A percentile compares a stretch with the other conserved stretches of the same genome.
Evolutionary conservation across 139 green algal genomes (phyloP).

Genomic region (Chlorella vulgaris): DNA sequence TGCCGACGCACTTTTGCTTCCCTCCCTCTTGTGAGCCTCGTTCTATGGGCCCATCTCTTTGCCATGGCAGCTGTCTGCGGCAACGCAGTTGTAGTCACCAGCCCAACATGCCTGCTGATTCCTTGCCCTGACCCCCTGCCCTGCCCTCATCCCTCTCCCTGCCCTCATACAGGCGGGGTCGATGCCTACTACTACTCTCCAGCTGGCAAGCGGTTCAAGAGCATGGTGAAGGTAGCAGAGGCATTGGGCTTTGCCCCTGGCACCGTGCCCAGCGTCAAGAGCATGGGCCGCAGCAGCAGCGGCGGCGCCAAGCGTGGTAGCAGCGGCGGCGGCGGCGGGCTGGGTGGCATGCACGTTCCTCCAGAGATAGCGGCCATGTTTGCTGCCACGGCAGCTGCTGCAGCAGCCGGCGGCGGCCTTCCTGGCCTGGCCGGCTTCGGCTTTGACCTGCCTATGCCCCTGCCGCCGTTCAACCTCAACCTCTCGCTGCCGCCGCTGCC

Average conservation of each 20-base stretch:
- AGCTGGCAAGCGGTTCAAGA: conserved; percentile 38
- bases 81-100: too few species aligned
- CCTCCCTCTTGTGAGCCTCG: too few species aligned
- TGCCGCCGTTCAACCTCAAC: conserved; percentile 12
- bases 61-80: too few species aligned
- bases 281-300: not conserved
- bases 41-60: too few species aligned
- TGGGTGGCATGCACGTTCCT: not conserved
- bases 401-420: not conserved
- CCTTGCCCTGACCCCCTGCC: too few species aligned
- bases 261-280: not conserved
- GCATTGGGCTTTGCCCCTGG: conserved; percentile 30
- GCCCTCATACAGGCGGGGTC: conserved; percentile 27
- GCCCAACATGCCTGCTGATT: not conserved
- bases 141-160: not conserved
- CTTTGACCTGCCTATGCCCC: not conserved
- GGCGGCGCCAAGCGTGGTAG: not conserved
- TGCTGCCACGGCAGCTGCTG: conserved; percentile 1
- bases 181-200: conserved; percentile 48
- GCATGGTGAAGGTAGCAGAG: conserved; percentile 38
- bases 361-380: conserved; percentile 14
- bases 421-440: not conserved
- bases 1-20: too few species aligned
- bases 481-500: not conserved
- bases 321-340: not conserved